Conservation (phyloP, 225 moss, liverwort and hornwort species). For the Pleurozium schreberi region DNA sequence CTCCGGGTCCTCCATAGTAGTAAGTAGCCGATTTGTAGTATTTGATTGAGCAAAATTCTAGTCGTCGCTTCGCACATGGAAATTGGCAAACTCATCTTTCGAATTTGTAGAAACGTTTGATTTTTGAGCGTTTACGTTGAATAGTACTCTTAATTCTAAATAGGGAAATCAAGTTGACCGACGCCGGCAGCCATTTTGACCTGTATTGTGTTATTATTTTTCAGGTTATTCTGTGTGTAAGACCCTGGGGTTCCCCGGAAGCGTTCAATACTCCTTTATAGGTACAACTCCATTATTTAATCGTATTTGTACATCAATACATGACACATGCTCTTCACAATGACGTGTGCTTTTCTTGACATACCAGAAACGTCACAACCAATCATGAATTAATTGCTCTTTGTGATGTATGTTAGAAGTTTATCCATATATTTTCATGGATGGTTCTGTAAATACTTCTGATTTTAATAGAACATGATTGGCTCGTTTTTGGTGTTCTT, state of each 20-base stretch:
- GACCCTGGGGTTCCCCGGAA: constrained; percentile 43
- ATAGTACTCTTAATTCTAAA: background rate
- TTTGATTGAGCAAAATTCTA: background rate
- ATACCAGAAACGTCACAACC: background rate
- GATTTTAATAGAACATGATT: background rate
- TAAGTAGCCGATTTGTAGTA: background rate
- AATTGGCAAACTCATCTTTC: background rate
- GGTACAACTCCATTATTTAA: background rate
- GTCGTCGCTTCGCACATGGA: background rate
- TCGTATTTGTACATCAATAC: background rate
- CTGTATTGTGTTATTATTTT: background rate
- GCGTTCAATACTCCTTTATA: constrained; percentile 27
- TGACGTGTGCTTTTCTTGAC: background rate
- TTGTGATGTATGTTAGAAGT: background rate
- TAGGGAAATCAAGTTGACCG: background rate
- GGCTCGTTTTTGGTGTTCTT: background rate
- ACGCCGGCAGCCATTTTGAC: background rate
- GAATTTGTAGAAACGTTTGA: background rate
- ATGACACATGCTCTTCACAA: background rate
- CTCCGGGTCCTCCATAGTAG: background rate
- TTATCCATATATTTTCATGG: background rate
- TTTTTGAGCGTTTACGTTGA: background rate
- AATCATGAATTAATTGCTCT: background rate
- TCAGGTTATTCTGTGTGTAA: constrained; percentile 48
- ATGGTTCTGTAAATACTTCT: background rate